A percentile compares a stretch with the other conserved stretches of the same genome.
Evolutionary conservation across 2,329 filamentous ascomycete species (phyloP).

Genomic region (Fusarium musae): DNA sequence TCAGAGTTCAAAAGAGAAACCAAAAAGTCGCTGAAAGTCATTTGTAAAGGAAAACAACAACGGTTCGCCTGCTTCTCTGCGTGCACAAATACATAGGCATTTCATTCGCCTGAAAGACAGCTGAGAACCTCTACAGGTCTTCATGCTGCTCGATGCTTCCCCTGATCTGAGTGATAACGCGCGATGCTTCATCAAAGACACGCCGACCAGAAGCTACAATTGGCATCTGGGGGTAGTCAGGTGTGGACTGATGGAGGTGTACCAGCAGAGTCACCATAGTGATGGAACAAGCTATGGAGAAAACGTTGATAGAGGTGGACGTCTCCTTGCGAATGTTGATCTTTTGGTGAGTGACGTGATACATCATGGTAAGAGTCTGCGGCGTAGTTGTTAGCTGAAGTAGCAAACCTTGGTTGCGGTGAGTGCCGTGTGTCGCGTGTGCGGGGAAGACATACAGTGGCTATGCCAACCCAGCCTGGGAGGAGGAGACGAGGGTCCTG

Average conservation of each 20-base stretch:
- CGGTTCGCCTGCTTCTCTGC: background rate
- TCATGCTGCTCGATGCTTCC: slow-evolving; percentile 47
- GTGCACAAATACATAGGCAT: background rate
- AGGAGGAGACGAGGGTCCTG: slow-evolving; percentile 76
- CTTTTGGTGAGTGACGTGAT: slow-evolving; percentile 81
- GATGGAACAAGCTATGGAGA: slow-evolving; percentile 80
- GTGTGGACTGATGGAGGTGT: slow-evolving; percentile 72
- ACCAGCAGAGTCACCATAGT: slow-evolving; percentile 77
- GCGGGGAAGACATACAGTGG: slow-evolving; percentile 64
- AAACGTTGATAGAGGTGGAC: slow-evolving; percentile 79
- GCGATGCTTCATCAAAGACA: slow-evolving; percentile 51
- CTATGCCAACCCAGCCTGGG: slow-evolving; percentile 82
- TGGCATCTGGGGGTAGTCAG: slow-evolving; percentile 70
- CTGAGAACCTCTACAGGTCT: slow-evolving; percentile 38
- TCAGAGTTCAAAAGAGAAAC: slow-evolving; percentile 13
- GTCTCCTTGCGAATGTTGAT: slow-evolving; percentile 85
- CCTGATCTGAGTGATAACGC: slow-evolving; percentile 45
- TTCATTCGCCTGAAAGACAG: background rate
- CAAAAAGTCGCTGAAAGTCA: background rate
- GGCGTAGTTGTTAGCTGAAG: slow-evolving; percentile 6
- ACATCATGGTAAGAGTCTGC: slow-evolving; percentile 77
- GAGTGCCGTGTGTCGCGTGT: slow-evolving; percentile 9
- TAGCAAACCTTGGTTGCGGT: slow-evolving; percentile 2
- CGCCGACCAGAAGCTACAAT: slow-evolving; percentile 57
- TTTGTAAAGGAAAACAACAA: background rate